These are phyloP conservation scores for Pseudonitzschia pungens DNA, from an alignment of 108 stramenopile species.

Conservation along the genomic window DNA sequence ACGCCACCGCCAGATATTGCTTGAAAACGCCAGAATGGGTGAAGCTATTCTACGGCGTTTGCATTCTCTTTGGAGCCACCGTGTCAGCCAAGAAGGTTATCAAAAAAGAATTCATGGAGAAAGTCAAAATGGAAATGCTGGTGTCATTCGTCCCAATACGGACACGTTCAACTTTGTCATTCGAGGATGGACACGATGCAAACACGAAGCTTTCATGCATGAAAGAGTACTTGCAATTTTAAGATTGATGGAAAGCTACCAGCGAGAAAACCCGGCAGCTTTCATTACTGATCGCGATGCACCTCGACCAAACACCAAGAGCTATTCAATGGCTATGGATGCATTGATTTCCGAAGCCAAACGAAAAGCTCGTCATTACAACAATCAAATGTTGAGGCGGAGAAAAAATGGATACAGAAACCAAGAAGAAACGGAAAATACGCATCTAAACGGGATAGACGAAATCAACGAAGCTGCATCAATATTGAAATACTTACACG, in stretches of 20 bases:
- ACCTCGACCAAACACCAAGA: slow-evolving; percentile 55
- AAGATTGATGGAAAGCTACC: slow-evolving; percentile 60
- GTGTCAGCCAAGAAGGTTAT: not conserved
- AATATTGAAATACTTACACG: slow-evolving; percentile 58
- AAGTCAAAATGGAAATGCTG: not conserved
- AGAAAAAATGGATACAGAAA: not conserved
- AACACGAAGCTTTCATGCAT: slow-evolving; percentile 39
- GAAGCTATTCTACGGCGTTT: slow-evolving; percentile 48
- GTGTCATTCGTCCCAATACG: slow-evolving; percentile 47
- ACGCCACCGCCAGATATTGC: slow-evolving; percentile 23
- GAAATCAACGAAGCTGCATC: slow-evolving; percentile 59
- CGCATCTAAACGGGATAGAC: slow-evolving; percentile 45
- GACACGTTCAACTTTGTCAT: slow-evolving; percentile 78
- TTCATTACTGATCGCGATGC: slow-evolving; percentile 13
- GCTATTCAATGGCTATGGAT: slow-evolving; percentile 77
- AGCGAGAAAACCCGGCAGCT: slow-evolving; percentile 40
- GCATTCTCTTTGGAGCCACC: slow-evolving; percentile 28
- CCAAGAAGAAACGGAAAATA: not conserved
- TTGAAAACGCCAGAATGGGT: slow-evolving; percentile 46
- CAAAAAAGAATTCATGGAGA: slow-evolving; percentile 3
- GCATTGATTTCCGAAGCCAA: slow-evolving; percentile 52
- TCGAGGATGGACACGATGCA: slow-evolving; percentile 74
- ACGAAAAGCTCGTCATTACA: slow-evolving; percentile 36
- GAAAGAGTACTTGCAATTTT: slow-evolving; percentile 49
- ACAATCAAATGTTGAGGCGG: not conserved